A percentile compares a stretch with the other conserved stretches of the same genome.
These are phyloP conservation scores for Xylaria sp. DNA, from an alignment of 2,329 filamentous ascomycete species.

Conservation along the genomic window DNA sequence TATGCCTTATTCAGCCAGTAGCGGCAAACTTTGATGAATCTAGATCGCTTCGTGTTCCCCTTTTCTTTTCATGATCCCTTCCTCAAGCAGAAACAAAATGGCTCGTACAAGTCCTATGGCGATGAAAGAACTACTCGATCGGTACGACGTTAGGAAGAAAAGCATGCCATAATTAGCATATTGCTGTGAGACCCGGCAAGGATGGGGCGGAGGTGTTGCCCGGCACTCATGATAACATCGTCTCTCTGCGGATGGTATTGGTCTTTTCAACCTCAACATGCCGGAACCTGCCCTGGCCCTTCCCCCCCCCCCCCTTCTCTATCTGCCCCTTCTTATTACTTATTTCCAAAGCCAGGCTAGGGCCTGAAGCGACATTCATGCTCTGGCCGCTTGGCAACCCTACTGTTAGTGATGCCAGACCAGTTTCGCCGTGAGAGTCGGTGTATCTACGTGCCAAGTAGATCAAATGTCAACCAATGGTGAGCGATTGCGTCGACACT, in stretches of 20 bases:
- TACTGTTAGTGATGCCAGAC: not conserved
- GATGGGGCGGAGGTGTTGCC: not conserved
- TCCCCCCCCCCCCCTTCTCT: not conserved
- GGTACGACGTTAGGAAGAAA: not conserved
- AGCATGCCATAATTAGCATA: not conserved
- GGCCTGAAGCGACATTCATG: not conserved
- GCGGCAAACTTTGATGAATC: conserved; percentile 10
- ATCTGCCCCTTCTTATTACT: not conserved
- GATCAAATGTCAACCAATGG: not conserved
- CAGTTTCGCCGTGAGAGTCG: not conserved
- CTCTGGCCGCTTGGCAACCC: not conserved
- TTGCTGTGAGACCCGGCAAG: not conserved
- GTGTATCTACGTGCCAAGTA: not conserved
- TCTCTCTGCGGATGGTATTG: not conserved
- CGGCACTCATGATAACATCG: not conserved
- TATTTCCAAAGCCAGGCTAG: not conserved
- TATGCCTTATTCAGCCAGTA: conserved; percentile 29
- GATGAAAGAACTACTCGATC: not conserved
- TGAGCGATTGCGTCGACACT: not conserved
- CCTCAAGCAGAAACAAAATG: not conserved
- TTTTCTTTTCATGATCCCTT: not conserved
- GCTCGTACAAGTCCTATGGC: not conserved
- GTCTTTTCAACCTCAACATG: conserved; percentile 1
- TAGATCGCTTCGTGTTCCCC: not conserved
- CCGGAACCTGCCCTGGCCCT: too few relatives aligned